These are phyloP conservation scores for Lichtheimia ramosa DNA, from an alignment of 371 early-diverging fungal genomes.

Conservation along the genomic window DNA sequence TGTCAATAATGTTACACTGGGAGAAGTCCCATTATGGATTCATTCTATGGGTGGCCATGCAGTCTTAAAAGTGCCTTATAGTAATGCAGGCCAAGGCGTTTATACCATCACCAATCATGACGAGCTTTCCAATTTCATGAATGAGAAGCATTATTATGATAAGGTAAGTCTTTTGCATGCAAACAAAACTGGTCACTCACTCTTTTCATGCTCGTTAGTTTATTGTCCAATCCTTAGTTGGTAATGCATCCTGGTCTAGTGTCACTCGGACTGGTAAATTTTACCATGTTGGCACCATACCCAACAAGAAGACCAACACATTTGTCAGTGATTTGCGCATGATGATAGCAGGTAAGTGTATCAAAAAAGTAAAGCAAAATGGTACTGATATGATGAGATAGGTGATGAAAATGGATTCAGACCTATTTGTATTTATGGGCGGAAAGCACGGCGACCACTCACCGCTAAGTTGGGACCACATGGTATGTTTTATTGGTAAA, in stretches of 20 bases:
- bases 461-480: conserved; percentile 58
- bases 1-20: conserved; percentile 83
- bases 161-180: conserved; percentile 57
- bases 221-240: conserved; percentile 91
- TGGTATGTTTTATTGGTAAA: conserved; percentile 19
- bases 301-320: conserved; percentile 86
- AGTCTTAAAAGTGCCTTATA: conserved; percentile 91
- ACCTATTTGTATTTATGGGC: conserved; percentile 87
- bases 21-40: conserved; percentile 87
- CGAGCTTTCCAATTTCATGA: conserved; percentile 80
- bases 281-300: conserved; percentile 93
- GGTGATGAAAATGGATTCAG: conserved; percentile 72
- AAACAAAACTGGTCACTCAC: too few relatives aligned
- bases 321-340: conserved; percentile 87
- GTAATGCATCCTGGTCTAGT: conserved; percentile 91
- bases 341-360: conserved; percentile 80
- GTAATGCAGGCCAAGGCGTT: conserved; percentile 93
- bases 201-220: conserved; percentile 45
- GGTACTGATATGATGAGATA: neutral
- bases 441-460: conserved; percentile 82
- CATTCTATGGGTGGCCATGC: conserved; percentile 90
- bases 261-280: conserved; percentile 78
- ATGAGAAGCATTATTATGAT: conserved; percentile 84
- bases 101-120: conserved; percentile 86
- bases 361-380: neutral